Conservation (phyloP, 345 rosid genomes). For the Aegle marmelos region DNA sequence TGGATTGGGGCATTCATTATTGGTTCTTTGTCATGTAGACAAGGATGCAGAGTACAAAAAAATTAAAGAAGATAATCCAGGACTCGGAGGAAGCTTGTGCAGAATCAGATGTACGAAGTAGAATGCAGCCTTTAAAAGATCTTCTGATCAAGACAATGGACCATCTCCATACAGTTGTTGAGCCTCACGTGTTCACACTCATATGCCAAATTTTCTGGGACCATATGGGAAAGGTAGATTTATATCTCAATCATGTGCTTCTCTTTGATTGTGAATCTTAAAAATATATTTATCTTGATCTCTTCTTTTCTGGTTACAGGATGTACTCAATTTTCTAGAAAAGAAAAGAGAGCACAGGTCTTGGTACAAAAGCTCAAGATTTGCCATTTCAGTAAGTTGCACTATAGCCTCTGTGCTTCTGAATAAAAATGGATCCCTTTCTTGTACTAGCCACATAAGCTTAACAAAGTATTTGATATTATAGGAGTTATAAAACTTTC, state of each 20-base stretch:
- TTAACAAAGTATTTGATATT: background rate
- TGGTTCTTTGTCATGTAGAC: conserved; percentile 44
- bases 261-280: background rate
- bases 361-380: conserved; percentile 84
- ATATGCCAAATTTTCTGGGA: conserved; percentile 87
- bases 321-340: conserved; percentile 74
- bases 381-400: conserved; percentile 74
- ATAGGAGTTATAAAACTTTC: background rate
- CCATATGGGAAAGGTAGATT: conserved; percentile 75
- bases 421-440: background rate
- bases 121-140: conserved; percentile 80
- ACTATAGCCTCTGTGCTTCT: background rate
- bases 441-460: background rate
- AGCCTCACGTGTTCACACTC: conserved; percentile 67
- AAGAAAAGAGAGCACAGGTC: conserved; percentile 75
- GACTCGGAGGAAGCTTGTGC: conserved; percentile 72
- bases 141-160: conserved; percentile 58
- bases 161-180: conserved; percentile 59
- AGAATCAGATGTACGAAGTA: conserved; percentile 63
- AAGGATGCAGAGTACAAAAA: conserved; percentile 72
- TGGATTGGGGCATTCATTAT: background rate
- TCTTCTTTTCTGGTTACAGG: conserved; percentile 37
- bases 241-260: background rate
- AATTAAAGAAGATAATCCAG: conserved; percentile 79
- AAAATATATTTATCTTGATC: background rate